Evolutionary conservation across 441 rosid species (phyloP), one percentile per base, ranked within the genome.

Genomic region (Rhodomyrtus psidioides): DNA sequence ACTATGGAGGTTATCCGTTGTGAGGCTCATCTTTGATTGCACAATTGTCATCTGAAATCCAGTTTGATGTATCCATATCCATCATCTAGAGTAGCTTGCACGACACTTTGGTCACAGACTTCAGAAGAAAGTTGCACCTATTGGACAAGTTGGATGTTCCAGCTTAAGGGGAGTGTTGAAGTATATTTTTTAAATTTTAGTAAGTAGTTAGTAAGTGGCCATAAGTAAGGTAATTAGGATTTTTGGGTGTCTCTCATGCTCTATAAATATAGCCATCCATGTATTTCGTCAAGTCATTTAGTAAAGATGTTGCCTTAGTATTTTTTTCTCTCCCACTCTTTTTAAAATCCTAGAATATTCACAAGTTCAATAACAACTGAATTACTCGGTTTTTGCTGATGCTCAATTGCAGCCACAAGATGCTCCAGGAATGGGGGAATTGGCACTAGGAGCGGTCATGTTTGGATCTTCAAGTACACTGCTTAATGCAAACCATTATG

Each of bases 401-500:
- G 53, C 85, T 88, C 85, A 57, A 88, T 60, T 88, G 30, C 89
- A 97, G 99, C 94, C 99, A 81, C 89, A 89, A 88, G 88, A 91
- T 83, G 88, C 51, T 58, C 89, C 91, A 12, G 98, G 95, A 83
- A 93, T 94, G 87, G 99, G 99, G 44, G 99, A 97, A 87, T 87
- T 97, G 87, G 98, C 99, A 42, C 96, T 97, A 62, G 91, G 88
- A 76, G 94, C 99, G 46, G 90, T 90, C 88, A 91, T 97, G 89
- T 94, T 96, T 90, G 99, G 99, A 90, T 91, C 98, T 86, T 97
- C 99, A 53, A 93, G 90, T 84, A 88, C 93, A 17, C 92, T 97
- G 84, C 92, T 97, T 70, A 97, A 97, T 86, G 98, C 92, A 16
- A 88, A 94, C 89, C 98, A 97, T 87, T 93, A 90, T 62, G 90